Evolutionary conservation across 1,139 yeast species (phyloP), one percentile per base, ranked within the genome.

Genomic region (Geotrichum macrosporum): DNA sequence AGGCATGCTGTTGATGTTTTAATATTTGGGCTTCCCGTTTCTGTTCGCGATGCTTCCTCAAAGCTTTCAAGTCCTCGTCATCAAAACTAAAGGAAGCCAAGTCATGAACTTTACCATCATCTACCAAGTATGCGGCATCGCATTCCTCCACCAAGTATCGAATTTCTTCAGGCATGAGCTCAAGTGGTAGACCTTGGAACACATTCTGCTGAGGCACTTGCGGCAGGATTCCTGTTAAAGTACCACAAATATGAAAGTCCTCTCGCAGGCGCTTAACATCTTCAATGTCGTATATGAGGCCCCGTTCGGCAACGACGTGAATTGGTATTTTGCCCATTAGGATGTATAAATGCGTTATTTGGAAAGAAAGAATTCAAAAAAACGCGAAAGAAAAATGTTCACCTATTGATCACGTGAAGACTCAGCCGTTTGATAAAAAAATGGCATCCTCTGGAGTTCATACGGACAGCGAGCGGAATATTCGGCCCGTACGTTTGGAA

Each of bases 151-250:
- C 70, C 33, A 87, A 68, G 79, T 86, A 85, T 10, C 80, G 53
- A 0, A 81, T 77, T 57, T 92, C 97, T 65, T 84, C 94, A 0
- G 77, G 65, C 68, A 79, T 75, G 39, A 92, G 69, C 57, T 80
- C 78, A 44, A 89, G 66, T 0, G 98, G 98, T 3, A 89, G 68
- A 1, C 96, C 94, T 45, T 86, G 71, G 59, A 89, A 84, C 34
- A 82, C 72, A 60, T 87, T 89, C 59, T 92, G 98, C 63, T 92
- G 98, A 2, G 97, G 94, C 18, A 89, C 88, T 41, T 79, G 75
- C 0, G 96, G 85, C 32, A 92, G 67, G 0, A 50, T 44, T 12
- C 98, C 98, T 1, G 78, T 69, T 16, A 92, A 70, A 1, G 83
- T 78, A 0, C 98, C 98, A 34, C 81, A 72, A 1, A 92, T 74